These are phyloP conservation scores for Santalum album DNA, from an alignment of 164 flowering plant genomes.

Conservation along the genomic window DNA sequence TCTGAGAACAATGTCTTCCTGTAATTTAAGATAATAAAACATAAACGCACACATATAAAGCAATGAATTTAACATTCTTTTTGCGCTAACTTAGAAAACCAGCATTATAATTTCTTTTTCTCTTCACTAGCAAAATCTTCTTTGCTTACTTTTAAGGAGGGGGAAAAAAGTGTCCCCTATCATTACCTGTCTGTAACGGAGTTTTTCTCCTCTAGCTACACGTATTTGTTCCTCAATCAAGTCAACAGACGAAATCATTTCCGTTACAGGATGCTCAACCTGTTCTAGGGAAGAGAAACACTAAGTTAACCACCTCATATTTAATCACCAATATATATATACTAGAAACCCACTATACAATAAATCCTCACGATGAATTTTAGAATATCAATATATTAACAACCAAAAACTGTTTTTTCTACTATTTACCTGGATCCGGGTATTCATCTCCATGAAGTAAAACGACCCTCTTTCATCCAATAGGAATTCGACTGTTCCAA, in stretches of 20 bases:
- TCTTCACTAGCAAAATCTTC: too few species aligned
- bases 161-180: too few species aligned
- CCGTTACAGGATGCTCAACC: constrained; percentile 99
- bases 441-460: constrained; percentile 99
- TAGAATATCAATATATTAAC: neutral
- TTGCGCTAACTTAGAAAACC: too few species aligned
- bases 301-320: neutral
- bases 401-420: neutral
- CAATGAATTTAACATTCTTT: too few species aligned
- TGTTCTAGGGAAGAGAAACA: constrained; percentile 15
- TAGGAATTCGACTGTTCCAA: constrained; percentile 93
- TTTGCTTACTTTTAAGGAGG: too few species aligned
- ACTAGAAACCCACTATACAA: neutral
- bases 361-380: neutral
- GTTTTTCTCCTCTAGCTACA: constrained; percentile 88
- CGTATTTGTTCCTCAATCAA: constrained; percentile 97
- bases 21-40: constrained; percentile 8
- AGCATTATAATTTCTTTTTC: too few species aligned
- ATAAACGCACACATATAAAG: too few species aligned
- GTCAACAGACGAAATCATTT: constrained; percentile 93
- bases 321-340: neutral
- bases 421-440: constrained; percentile 78
- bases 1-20: constrained; percentile 95
- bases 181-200: constrained; percentile 72
- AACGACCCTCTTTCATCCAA: constrained; percentile 96